These are phyloP conservation scores for Carpinus fangiana DNA, from an alignment of 306 rosid species.

Conservation along the genomic window DNA sequence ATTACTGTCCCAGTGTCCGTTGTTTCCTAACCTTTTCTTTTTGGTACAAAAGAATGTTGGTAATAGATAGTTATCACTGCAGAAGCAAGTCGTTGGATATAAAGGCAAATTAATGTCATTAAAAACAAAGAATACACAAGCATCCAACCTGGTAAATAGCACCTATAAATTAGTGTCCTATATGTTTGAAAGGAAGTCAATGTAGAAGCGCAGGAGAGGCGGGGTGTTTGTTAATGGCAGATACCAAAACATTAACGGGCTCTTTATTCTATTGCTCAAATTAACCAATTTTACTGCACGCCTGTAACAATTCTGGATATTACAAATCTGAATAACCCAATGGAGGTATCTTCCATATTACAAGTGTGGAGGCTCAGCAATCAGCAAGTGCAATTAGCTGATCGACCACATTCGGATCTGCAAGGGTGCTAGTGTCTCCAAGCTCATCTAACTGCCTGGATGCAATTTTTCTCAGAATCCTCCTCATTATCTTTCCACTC, in stretches of 20 bases:
- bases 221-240: not conserved
- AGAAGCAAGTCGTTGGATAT: no score
- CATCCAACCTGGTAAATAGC: not conserved
- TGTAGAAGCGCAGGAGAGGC: not conserved
- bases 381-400: constrained; percentile 81
- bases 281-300: not conserved
- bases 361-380: constrained; percentile 36
- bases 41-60: no score
- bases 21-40: no score
- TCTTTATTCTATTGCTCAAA: constrained; percentile 4
- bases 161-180: not conserved
- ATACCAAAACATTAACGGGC: not conserved
- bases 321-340: not conserved
- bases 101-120: not conserved
- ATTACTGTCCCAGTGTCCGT: no score
- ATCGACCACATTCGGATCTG: constrained; percentile 83
- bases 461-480: constrained; percentile 93
- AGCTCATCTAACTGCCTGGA: constrained; percentile 86
- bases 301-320: not conserved
- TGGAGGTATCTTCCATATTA: constrained; percentile 29
- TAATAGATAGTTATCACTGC: no score
- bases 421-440: constrained; percentile 94
- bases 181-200: not conserved
- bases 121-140: not conserved
- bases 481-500: constrained; percentile 98